Percentiles rank a stretch among this genome's conserved stretches.
phyloP scores from a whole-genome alignment of 208 protist genomes.

The Leishmania guyanensis region DNA sequence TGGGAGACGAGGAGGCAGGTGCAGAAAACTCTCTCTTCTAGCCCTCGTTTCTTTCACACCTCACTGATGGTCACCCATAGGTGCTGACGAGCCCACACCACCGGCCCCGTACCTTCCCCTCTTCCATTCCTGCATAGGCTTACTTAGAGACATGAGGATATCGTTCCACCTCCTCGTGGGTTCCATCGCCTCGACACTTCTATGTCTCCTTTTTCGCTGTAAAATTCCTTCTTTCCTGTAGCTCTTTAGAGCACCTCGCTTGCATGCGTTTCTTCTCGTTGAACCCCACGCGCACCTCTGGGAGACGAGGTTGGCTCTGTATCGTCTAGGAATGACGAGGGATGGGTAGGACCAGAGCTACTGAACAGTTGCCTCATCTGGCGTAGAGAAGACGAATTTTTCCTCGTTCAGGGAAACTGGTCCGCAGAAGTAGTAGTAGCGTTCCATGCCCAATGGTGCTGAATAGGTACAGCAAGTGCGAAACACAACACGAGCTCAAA shows the following conservation, averaged over 20 bases:
- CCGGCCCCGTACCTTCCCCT: not conserved
- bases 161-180: not conserved
- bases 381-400: not conserved
- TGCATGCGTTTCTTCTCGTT: not conserved
- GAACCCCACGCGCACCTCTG: not conserved
- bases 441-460: not conserved
- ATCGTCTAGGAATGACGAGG: not conserved
- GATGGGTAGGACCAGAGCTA: not conserved
- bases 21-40: not conserved
- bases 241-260: not conserved
- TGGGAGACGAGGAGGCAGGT: not conserved
- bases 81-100: not conserved
- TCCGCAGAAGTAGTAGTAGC: constrained; percentile 3
- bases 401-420: not conserved
- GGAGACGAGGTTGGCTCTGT: not conserved
- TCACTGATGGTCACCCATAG: not conserved
- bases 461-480: not conserved
- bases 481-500: not conserved
- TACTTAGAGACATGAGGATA: not conserved
- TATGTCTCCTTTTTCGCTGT: not conserved
- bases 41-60: not conserved
- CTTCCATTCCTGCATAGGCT: not conserved
- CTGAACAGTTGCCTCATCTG: not conserved
- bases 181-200: not conserved
- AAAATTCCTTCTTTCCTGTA: not conserved